A percentile compares a stretch with the other conserved stretches of the same genome.
Conservation (phyloP, 2,329 filamentous ascomycete species). For the Hymenotorrendiella dingleyae region DNA sequence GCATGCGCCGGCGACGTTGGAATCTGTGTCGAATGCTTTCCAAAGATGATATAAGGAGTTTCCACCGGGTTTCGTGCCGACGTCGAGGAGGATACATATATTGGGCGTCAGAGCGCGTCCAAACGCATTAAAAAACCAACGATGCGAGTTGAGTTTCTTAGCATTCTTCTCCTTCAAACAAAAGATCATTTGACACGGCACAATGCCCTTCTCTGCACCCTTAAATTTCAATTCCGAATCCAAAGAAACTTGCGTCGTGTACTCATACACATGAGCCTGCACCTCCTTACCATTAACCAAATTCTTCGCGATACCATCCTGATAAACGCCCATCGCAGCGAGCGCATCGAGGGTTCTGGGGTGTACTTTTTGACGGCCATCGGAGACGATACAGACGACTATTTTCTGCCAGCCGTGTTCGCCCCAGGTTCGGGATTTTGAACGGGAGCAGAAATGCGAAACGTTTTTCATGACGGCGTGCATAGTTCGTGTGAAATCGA, state of each 20-base stretch:
- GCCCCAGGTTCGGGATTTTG: conserved; percentile 92
- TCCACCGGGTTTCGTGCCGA: conserved; percentile 83
- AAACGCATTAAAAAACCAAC: conserved; percentile 99
- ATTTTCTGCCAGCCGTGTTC: conserved; percentile 99
- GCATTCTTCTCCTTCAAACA: conserved; percentile 97
- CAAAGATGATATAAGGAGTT: conserved; percentile 96
- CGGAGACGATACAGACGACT: conserved; percentile 92
- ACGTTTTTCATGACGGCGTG: conserved; percentile 99
- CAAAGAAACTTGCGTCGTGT: conserved; percentile 95
- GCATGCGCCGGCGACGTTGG: conserved; percentile 92
- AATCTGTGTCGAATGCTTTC: conserved; percentile 98
- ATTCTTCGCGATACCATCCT: conserved; percentile 98
- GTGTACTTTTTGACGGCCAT: conserved; percentile 90
- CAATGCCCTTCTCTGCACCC: conserved; percentile 96
- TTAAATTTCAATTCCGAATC: conserved; percentile 98
- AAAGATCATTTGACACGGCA: conserved; percentile 97
- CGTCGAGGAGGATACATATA: conserved; percentile 92
- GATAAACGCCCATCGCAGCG: conserved; percentile 95
- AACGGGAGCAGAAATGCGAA: conserved; percentile 87
- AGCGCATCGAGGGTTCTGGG: conserved; percentile 88
- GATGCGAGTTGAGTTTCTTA: conserved; percentile 96
- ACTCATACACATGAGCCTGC: conserved; percentile 96
- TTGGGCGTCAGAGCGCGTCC: conserved; percentile 89
- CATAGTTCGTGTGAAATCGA: conserved; percentile 96
- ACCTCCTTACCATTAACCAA: conserved; percentile 94